Percentiles rank a stretch among this genome's conserved stretches.
Conservation (phyloP, 495 filamentous ascomycete species). For the Talaromyces borbonicus region DNA sequence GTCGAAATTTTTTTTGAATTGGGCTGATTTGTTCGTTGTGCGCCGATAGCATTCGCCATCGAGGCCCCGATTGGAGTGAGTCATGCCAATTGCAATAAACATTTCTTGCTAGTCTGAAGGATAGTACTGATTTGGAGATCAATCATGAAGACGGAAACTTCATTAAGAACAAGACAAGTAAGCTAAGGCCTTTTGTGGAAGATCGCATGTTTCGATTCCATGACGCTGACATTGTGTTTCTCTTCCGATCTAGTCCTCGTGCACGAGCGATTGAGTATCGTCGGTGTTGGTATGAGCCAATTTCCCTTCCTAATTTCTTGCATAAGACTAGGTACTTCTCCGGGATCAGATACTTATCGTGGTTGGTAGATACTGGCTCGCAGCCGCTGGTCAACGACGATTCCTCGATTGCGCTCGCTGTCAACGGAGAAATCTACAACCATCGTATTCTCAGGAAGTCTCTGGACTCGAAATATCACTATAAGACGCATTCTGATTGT, state of each 20-base stretch:
- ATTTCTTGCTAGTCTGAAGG: neutral
- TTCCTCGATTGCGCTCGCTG: slow-evolving; percentile 76
- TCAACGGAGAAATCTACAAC: slow-evolving; percentile 99
- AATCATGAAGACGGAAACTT: slow-evolving; percentile 66
- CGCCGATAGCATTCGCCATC: slow-evolving; percentile 69
- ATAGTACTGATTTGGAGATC: slow-evolving; percentile 3
- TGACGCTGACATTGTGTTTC: slow-evolving; percentile 16
- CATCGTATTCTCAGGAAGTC: slow-evolving; percentile 84
- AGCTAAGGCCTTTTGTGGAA: slow-evolving; percentile 18
- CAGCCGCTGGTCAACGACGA: slow-evolving; percentile 92
- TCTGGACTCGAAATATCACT: slow-evolving; percentile 71
- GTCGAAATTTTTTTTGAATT: slow-evolving; percentile 11
- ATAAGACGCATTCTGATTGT: slow-evolving; percentile 97
- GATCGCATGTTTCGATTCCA: slow-evolving; percentile 1
- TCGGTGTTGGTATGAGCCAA: slow-evolving; percentile 74
- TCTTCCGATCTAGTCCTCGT: slow-evolving; percentile 64
- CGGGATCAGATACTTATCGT: slow-evolving; percentile 14
- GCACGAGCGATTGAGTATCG: slow-evolving; percentile 94
- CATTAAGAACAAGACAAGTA: slow-evolving; percentile 81
- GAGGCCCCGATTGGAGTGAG: slow-evolving; percentile 99
- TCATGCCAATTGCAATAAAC: slow-evolving; percentile 17
- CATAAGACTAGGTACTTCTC: too few species aligned
- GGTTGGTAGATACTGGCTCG: slow-evolving; percentile 71
- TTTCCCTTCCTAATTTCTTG: slow-evolving; percentile 5
- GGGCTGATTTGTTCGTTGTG: slow-evolving; percentile 28